phyloP scores from a whole-genome alignment of 495 filamentous ascomycete genomes.

The Pseudomonodictys pantanalensis region DNA sequence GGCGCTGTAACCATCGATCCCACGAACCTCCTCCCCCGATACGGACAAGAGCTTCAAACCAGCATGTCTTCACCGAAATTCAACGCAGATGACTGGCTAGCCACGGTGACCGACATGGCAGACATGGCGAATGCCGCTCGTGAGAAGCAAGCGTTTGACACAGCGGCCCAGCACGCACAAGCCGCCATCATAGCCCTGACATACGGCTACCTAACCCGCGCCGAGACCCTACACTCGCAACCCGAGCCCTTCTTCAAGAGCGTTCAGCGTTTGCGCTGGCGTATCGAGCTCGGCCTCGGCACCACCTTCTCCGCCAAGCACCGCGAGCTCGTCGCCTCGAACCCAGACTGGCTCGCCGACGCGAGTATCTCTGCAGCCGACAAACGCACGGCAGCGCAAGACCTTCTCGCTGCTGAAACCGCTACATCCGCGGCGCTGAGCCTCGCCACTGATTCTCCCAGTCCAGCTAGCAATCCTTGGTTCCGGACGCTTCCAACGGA shows the following conservation, averaged over 20 bases:
- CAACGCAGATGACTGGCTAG: not conserved
- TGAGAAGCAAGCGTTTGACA: not conserved
- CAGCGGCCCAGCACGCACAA: conserved; percentile 1
- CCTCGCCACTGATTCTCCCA: conserved; percentile 19
- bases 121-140: not conserved
- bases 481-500: conserved; percentile 11
- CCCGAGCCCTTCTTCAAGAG: not conserved
- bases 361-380: not conserved
- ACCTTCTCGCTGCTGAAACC: conserved; percentile 12
- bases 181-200: conserved; percentile 10
- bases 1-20: not conserved
- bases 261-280: conserved; percentile 16
- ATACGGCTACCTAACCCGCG: conserved; percentile 20
- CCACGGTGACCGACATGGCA: not conserved
- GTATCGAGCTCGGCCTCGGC: conserved; percentile 17
- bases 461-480: conserved; percentile 14
- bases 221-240: conserved; percentile 12
- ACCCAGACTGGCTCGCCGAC: not conserved
- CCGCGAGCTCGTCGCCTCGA: not conserved
- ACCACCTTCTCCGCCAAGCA: not conserved
- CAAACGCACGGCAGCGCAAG: not conserved
- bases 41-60: conserved; percentile 1
- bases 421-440: conserved; percentile 6
- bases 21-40: conserved; percentile 5
- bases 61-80: conserved; percentile 3